phyloP scores from a whole-genome alignment of 73 alveolate genomes.

The Paramecium biaurelia region DNA sequence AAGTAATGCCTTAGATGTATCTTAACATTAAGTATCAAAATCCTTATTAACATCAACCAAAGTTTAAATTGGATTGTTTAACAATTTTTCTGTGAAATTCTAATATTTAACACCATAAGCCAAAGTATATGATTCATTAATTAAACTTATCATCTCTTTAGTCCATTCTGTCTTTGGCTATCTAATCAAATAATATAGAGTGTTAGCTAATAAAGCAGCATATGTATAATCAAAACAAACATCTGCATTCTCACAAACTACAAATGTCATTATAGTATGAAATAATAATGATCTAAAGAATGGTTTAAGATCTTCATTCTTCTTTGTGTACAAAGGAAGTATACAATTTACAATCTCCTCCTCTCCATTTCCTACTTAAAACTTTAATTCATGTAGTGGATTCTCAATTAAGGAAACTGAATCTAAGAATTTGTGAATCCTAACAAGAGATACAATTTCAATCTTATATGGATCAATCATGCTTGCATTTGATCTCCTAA shows the following conservation, averaged over 20 bases:
- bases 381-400: not conserved
- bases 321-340: constrained; percentile 39
- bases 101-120: constrained; percentile 24
- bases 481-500: constrained; percentile 56
- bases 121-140: not conserved
- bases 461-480: constrained; percentile 58
- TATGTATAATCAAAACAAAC: constrained; percentile 52
- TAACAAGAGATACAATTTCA: constrained; percentile 32
- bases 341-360: constrained; percentile 46
- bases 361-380: constrained; percentile 51
- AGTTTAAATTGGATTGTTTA: not conserved
- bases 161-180: constrained; percentile 50
- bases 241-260: constrained; percentile 54
- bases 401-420: constrained; percentile 19
- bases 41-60: constrained; percentile 23
- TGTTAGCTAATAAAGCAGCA: constrained; percentile 45
- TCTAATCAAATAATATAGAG: constrained; percentile 8
- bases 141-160: constrained; percentile 17
- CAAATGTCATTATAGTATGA: constrained; percentile 52
- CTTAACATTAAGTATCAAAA: constrained; percentile 44
- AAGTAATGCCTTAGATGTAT: not conserved
- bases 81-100: not conserved
- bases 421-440: constrained; percentile 51
- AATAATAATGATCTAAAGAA: constrained; percentile 7
- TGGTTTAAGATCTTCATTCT: constrained; percentile 21